Evolutionary conservation across 306 rosid genomes (phyloP).

Genomic region (Inga oerstediana): DNA sequence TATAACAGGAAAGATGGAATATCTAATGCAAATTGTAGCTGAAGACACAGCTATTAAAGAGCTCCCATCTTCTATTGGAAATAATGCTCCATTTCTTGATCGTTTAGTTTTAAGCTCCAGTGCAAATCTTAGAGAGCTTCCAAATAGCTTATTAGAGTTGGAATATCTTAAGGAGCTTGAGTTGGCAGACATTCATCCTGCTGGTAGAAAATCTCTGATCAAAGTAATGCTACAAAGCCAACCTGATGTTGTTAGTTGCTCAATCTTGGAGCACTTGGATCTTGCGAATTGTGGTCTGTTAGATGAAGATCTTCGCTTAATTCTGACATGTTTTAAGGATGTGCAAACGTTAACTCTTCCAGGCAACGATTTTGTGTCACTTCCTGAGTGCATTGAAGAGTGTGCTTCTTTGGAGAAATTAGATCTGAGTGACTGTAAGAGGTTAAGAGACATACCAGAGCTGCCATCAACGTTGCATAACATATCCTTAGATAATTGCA

Average conservation of each 20-base stretch:
- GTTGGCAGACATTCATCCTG: background rate
- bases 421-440: background rate
- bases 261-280: background rate
- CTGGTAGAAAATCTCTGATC: background rate
- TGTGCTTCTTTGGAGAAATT: background rate
- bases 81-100: constrained; percentile 4
- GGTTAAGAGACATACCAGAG: constrained; percentile 12
- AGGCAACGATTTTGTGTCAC: background rate
- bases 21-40: background rate
- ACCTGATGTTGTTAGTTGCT: background rate
- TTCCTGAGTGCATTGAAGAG: constrained; percentile 28
- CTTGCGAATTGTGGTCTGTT: background rate
- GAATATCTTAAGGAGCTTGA: background rate
- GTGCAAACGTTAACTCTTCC: background rate
- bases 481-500: background rate
- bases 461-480: constrained; percentile 5
- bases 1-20: constrained; percentile 1
- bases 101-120: background rate
- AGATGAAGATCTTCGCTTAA: constrained; percentile 23
- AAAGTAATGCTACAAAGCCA: background rate
- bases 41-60: background rate
- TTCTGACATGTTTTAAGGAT: background rate
- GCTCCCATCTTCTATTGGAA: constrained; percentile 21
- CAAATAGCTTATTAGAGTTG: background rate
- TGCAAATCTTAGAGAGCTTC: background rate